These are phyloP conservation scores for Candida anutae DNA, from an alignment of 1,139 yeast genomes.

Conservation along the genomic window DNA sequence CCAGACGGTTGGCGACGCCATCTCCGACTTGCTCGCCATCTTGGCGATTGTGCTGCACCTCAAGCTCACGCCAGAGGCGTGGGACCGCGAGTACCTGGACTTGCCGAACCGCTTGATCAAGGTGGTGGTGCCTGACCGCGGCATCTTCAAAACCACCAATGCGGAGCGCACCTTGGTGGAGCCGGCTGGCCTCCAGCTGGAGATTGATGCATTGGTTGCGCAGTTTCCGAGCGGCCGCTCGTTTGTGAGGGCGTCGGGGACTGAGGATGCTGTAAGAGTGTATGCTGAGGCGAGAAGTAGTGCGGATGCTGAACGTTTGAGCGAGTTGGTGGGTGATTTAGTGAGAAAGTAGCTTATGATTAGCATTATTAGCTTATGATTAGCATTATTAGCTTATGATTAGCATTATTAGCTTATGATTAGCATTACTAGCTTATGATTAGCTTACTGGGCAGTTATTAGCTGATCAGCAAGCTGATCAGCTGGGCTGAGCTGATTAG, in stretches of 20 bases:
- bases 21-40: conserved; percentile 78
- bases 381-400: too few relatives aligned
- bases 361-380: too few relatives aligned
- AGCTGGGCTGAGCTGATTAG: too few relatives aligned
- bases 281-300: conserved; percentile 99
- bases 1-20: conserved; percentile 97
- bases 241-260: conserved; percentile 95
- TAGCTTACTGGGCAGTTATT: too few relatives aligned
- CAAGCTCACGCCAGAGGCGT: conserved; percentile 48
- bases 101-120: conserved; percentile 80
- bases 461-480: too few relatives aligned
- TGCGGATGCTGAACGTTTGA: too few relatives aligned
- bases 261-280: conserved; percentile 94
- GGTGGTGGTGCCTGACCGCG: conserved; percentile 77
- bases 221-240: conserved; percentile 64
- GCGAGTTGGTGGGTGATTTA: too few relatives aligned
- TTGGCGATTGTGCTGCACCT: conserved; percentile 57
- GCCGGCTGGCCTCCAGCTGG: conserved; percentile 71
- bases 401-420: too few relatives aligned
- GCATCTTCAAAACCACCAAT: conserved; percentile 72
- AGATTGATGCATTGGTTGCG: conserved; percentile 60
- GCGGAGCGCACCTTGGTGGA: conserved; percentile 78
- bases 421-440: too few relatives aligned
- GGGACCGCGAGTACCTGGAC: conserved; percentile 77
- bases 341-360: too few relatives aligned